Evolutionary conservation across 345 rosid species (phyloP).

Genomic region (Hevea brasiliensis): DNA sequence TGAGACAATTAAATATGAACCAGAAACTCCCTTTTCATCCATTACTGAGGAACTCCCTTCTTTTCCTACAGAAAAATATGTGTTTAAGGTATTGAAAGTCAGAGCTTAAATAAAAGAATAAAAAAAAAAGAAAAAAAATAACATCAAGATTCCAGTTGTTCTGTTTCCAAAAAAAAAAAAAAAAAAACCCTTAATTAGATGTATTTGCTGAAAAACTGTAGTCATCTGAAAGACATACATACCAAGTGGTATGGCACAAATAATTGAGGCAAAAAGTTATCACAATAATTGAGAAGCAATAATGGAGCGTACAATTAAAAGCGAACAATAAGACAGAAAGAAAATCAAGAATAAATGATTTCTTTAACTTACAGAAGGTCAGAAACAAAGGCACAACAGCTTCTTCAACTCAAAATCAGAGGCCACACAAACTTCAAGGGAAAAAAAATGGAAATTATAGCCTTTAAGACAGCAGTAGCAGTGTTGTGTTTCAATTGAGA

Average conservation of each 20-base stretch:
- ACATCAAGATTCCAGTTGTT: not conserved
- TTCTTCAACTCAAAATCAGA: constrained; percentile 12
- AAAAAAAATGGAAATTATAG: not conserved
- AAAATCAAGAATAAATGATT: constrained; percentile 8
- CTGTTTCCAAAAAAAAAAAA: not conserved
- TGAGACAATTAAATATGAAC: constrained; percentile 31
- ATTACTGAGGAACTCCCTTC: constrained; percentile 31
- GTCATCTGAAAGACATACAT: not conserved
- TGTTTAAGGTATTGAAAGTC: constrained; percentile 16
- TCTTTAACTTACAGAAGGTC: constrained; percentile 27
- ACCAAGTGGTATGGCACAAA: not conserved
- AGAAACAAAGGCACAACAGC: constrained; percentile 7
- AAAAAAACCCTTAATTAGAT: not conserved
- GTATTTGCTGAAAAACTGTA: not conserved
- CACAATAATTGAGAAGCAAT: constrained; percentile 32
- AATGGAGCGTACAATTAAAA: constrained; percentile 3
- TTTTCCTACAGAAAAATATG: constrained; percentile 29
- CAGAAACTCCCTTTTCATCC: constrained; percentile 37
- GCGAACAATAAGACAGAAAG: not conserved
- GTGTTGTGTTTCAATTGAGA: constrained; percentile 14
- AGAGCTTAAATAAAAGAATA: constrained; percentile 3
- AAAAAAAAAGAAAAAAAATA: not conserved
- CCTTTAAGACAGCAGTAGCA: constrained; percentile 10
- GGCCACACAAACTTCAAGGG: not conserved
- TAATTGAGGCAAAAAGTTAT: constrained; percentile 27